A percentile compares a stretch with the other conserved stretches of the same genome.
These are phyloP conservation scores for Umbelopsis ramanniana DNA, from an alignment of 192 early-diverging fungal species.

Conservation along the genomic window DNA sequence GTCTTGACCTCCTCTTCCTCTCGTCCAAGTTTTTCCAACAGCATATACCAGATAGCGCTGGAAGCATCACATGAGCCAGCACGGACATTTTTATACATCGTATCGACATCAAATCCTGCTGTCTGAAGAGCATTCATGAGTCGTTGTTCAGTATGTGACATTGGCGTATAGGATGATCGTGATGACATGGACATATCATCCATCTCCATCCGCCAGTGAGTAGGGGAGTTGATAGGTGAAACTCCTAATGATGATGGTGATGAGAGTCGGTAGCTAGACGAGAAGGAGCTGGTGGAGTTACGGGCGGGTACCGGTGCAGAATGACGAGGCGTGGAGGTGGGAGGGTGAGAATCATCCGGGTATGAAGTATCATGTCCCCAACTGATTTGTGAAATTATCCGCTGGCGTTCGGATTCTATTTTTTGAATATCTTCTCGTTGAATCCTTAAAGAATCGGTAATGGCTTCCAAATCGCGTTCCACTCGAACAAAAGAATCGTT, in stretches of 20 bases:
- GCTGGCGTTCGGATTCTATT: conserved; percentile 19
- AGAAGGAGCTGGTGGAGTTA: conserved; percentile 31
- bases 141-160: conserved; percentile 51
- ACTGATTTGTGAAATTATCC: conserved; percentile 19
- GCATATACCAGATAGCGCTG: conserved; percentile 73
- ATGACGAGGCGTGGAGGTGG: conserved; percentile 6
- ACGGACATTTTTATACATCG: conserved; percentile 58
- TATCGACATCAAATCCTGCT: conserved; percentile 62
- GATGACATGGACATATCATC: conserved; percentile 39
- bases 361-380: background rate
- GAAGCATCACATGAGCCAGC: conserved; percentile 60
- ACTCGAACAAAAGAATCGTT: conserved; percentile 20
- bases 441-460: background rate
- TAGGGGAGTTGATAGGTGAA: conserved; percentile 37
- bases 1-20: conserved; percentile 5
- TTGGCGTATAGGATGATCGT: conserved; percentile 37
- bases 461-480: background rate
- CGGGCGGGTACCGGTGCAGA: conserved; percentile 3
- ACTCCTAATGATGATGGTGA: conserved; percentile 40
- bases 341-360: background rate
- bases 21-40: conserved; percentile 47
- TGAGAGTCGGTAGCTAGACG: conserved; percentile 31
- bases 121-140: conserved; percentile 49
- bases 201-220: conserved; percentile 21
- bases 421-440: conserved; percentile 17